phyloP scores from a whole-genome alignment of 2,329 filamentous ascomycete genomes.

The Chaetomium olivaceum region DNA sequence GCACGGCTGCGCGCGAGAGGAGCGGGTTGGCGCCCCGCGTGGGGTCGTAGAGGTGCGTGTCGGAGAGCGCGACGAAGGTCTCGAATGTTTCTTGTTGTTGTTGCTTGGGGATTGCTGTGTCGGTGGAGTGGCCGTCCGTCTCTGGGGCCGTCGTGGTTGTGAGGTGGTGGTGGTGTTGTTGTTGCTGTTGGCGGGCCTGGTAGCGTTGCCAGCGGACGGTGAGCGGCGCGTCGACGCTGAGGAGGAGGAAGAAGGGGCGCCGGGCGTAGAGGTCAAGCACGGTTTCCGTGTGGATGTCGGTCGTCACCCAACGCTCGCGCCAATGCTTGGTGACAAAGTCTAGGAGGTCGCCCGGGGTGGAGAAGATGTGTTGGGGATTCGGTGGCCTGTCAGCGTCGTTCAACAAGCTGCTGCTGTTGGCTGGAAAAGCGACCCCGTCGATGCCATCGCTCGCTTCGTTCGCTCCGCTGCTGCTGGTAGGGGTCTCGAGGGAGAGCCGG shows the following conservation, averaged over 20 bases:
- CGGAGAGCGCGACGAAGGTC: conserved; percentile 60
- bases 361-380: conserved; percentile 47
- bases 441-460: background rate
- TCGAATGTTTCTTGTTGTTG: conserved; percentile 51
- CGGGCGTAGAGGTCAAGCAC: conserved; percentile 73
- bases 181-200: conserved; percentile 35
- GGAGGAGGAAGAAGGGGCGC: conserved; percentile 87
- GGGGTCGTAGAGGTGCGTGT: conserved; percentile 73
- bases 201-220: conserved; percentile 81
- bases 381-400: background rate
- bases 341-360: conserved; percentile 66
- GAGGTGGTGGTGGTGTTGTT: conserved; percentile 25
- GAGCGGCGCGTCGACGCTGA: conserved; percentile 89
- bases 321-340: conserved; percentile 85
- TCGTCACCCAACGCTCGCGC: conserved; percentile 82
- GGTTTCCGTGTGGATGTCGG: conserved; percentile 72
- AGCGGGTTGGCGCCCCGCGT: conserved; percentile 68
- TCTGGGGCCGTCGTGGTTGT: no score
- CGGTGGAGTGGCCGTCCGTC: background rate
- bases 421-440: background rate
- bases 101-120: background rate
- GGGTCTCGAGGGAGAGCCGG: conserved; percentile 60
- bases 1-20: conserved; percentile 77
- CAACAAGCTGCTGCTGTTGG: background rate
- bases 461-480: background rate